These are phyloP conservation scores for Collybia mongolica DNA, from an alignment of 768 basidiomycete species.

Conservation along the genomic window DNA sequence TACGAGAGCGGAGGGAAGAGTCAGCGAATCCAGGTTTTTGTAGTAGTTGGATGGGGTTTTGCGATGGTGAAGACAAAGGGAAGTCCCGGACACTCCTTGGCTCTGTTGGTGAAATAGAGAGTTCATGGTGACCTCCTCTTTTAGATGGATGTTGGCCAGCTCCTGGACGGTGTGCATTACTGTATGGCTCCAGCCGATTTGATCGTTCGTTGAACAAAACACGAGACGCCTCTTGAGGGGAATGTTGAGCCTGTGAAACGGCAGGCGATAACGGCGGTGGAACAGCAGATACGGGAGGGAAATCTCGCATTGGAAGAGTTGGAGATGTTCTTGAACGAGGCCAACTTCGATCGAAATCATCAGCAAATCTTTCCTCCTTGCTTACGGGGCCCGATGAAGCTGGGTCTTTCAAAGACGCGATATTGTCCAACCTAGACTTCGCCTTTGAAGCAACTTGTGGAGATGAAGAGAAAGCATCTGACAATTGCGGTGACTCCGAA, in stretches of 20 bases:
- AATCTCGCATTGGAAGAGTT: slow-evolving; percentile 39
- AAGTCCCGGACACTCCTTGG: slow-evolving; percentile 44
- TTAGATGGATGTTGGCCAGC: slow-evolving; percentile 41
- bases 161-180: slow-evolving; percentile 42
- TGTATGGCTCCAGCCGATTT: slow-evolving; percentile 86
- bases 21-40: slow-evolving; percentile 49
- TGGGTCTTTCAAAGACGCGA: slow-evolving; percentile 17
- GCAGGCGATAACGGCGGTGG: slow-evolving; percentile 29
- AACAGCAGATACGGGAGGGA: slow-evolving; percentile 21
- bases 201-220: slow-evolving; percentile 95
- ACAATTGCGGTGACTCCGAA: slow-evolving; percentile 23
- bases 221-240: slow-evolving; percentile 59
- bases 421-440: slow-evolving; percentile 18
- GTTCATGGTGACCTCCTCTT: slow-evolving; percentile 44
- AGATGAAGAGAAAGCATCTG: slow-evolving; percentile 22
- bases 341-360: slow-evolving; percentile 97
- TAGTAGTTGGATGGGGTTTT: slow-evolving; percentile 48
- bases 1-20: slow-evolving; percentile 24
- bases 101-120: slow-evolving; percentile 35
- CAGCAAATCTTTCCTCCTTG: slow-evolving; percentile 87
- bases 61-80: slow-evolving; percentile 28
- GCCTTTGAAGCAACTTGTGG: slow-evolving; percentile 16
- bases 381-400: slow-evolving; percentile 48
- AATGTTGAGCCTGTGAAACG: slow-evolving; percentile 35
- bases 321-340: slow-evolving; percentile 67